Base-by-base conservation (phyloP, 1,284 basidiomycete genomes). In the Xanthoconium separans region DNA sequence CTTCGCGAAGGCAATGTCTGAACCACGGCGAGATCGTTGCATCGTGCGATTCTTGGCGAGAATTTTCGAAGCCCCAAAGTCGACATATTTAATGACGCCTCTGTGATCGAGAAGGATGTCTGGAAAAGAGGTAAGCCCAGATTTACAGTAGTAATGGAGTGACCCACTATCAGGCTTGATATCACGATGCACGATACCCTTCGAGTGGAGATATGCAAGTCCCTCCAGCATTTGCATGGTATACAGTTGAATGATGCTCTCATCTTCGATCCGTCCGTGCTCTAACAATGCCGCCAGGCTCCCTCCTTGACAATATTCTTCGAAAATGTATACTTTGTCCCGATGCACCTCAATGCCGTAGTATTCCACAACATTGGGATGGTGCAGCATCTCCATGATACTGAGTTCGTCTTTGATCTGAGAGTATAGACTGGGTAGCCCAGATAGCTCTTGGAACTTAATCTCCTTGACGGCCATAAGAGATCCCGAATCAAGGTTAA, bases 381-480 rank as follows among this genome's bases (percentile, higher is more conserved):
- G 97, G 61, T 93, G 91, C 31, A 99, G 82, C 87, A 99, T 91
- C 73, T 97, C 94, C 97, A 99, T 99, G 57, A 99, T 95, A 62
- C 87, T 90, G 60, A 98, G 87, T 75, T 99, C 97, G 70, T 99
- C 95, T 70, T 89, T 91, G 73, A 99, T 98, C 69, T 97, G 94
- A 59, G 93, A 84, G 75, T 95, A 92, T 20, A 95, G 76, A 58
- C 84, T 90, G 8, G 92, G 89, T 50, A 91, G 75, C 31, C 90
- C 87, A 45, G 91, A 81, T 49, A 95, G 73, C 73, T 99, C 97
- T 69, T 98, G 95, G 71, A 98, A 97, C 56, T 95, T 93, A 70
- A 99, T 96, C 76, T 99, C 97, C 75, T 99, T 99, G 67, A 99
- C 97, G 5, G 97, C 97, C 95, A 99, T 98, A 54, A 98, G 86